Evolutionary conservation across 345 rosid species (phyloP), one percentile per base, ranked within the genome.

Genomic region (Murraya koenigii): DNA sequence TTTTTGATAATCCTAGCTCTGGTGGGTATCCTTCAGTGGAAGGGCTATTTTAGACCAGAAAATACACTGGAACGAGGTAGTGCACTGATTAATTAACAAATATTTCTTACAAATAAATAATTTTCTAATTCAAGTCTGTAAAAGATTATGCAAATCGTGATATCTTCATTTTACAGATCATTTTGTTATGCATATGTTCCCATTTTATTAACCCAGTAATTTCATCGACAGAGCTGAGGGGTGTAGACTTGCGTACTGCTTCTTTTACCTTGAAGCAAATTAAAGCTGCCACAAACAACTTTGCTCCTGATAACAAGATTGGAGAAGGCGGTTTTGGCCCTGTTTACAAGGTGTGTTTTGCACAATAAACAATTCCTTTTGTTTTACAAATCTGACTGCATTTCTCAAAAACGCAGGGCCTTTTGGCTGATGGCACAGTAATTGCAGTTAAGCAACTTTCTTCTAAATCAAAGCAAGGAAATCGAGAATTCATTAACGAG

Each of bases 391-490:
- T 44, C 49, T 44, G 49, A 44, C 17, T 0, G 49, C 54, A 36
- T 56, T 52, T 59, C 49, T 35, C 6, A 44, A 74, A 74, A 30
- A 44, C 77, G 74, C 80, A 90, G 92, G 94, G 97, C 44, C 54
- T 76, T 28, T 74, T 90, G 32, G 60, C 79, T 30, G 90, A 92
- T 85, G 92, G 92, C 17, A 81, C 77, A 2, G 30, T 80, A 19
- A 85, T 89, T 5, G 94, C 97, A 15, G 88, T 92, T 59, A 92
- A 90, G 84, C 88, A 86, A 65, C 94, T 87, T 71, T 90, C 97
- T 35, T 78, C 97, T 2, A 88, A 85, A 82, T 92, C 97, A 44
- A 89, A 77, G 59, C 94, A 92, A 81, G 97, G 97, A 38, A 88
- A 89, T 66, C 75, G 88, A 30, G 97, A 92, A 70, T 92, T 92